Evolutionary conservation across 176 grass and related monocot genomes (phyloP).

Genomic region (Avena atlantica): DNA sequence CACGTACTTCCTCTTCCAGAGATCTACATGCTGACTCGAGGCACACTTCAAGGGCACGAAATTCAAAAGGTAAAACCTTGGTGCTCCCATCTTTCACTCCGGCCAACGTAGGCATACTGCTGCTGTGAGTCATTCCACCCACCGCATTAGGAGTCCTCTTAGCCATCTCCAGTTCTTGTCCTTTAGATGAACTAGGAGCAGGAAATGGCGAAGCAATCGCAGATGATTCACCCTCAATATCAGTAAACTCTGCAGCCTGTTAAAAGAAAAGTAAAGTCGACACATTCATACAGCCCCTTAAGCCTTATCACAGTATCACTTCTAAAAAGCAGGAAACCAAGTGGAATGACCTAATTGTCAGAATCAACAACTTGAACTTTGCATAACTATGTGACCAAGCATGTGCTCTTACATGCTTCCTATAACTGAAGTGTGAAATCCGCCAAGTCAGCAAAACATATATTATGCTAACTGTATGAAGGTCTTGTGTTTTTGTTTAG

Average conservation of each 20-base stretch:
- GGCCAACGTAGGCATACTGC: slow-evolving; percentile 47
- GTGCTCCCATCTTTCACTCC: slow-evolving; percentile 62
- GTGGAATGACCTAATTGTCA: not conserved
- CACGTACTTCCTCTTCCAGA: slow-evolving; percentile 86
- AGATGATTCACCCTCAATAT: slow-evolving; percentile 70
- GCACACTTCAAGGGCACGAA: slow-evolving; percentile 92
- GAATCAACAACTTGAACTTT: not conserved
- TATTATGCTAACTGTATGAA: not conserved
- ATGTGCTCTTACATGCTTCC: not conserved
- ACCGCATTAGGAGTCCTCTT: slow-evolving; percentile 48
- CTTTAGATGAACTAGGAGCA: slow-evolving; percentile 48
- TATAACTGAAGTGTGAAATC: not conserved
- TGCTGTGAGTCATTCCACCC: slow-evolving; percentile 53
- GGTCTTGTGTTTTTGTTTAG: not conserved
- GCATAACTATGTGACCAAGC: not conserved
- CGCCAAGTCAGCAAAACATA: not conserved
- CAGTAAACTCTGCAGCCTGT: slow-evolving; percentile 56
- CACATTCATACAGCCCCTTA: slow-evolving; percentile 26
- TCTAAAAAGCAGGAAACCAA: not conserved
- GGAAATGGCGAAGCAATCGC: slow-evolving; percentile 54
- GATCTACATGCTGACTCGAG: slow-evolving; percentile 94
- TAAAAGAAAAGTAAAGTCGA: not conserved
- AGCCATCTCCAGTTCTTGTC: slow-evolving; percentile 54
- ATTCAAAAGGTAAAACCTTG: slow-evolving; percentile 90
- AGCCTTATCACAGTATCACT: not conserved